Evolutionary conservation across 108 stramenopile species (phyloP).

Genomic region (Conticribra weissflogii): DNA sequence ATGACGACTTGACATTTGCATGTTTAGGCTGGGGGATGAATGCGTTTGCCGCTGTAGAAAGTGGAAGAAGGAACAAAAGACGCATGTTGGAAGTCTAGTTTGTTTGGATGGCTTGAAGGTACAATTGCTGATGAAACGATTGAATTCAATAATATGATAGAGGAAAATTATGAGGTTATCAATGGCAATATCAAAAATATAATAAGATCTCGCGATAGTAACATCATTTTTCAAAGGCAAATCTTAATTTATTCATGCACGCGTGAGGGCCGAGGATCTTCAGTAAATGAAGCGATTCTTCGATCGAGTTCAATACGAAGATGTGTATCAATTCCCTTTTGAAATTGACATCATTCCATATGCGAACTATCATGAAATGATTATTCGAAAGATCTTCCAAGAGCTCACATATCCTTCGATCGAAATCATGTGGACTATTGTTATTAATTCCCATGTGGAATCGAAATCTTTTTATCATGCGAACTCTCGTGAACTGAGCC

Average conservation of each 20-base stretch:
- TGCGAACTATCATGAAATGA: too few species aligned
- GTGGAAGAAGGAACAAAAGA: neutral
- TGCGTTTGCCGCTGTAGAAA: neutral
- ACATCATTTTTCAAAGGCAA: neutral
- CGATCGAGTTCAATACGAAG: neutral
- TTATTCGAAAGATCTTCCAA: neutral
- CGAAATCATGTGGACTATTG: too few species aligned
- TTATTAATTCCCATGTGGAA: too few species aligned
- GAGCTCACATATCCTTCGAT: neutral
- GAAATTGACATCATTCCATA: neutral
- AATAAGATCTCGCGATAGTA: too few species aligned
- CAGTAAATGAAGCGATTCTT: neutral
- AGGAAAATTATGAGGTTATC: too few species aligned
- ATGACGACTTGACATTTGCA: neutral
- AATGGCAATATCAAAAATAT: too few species aligned
- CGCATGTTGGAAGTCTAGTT: neutral
- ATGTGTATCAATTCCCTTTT: neutral
- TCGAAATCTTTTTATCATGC: neutral
- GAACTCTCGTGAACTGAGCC: too few species aligned
- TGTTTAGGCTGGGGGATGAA: neutral
- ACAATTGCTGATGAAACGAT: neutral
- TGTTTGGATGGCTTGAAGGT: neutral
- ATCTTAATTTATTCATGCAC: neutral
- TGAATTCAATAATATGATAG: too few species aligned
- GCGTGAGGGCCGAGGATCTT: neutral